These are phyloP conservation scores for Acrocalymma vagum DNA, from an alignment of 2,329 filamentous ascomycete species.

Conservation along the genomic window DNA sequence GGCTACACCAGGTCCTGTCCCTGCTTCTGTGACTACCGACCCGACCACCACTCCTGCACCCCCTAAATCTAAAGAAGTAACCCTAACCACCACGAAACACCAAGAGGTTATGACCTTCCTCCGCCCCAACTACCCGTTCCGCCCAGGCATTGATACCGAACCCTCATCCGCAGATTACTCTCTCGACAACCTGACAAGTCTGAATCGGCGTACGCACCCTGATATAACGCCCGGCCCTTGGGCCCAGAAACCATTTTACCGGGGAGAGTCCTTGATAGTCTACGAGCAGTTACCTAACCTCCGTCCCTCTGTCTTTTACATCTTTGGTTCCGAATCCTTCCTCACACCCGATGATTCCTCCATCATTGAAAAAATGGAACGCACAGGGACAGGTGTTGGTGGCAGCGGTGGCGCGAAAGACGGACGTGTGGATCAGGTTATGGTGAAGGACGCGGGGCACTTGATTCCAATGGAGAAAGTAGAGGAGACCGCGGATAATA, in stretches of 20 bases:
- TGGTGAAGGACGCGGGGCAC: constrained; percentile 75
- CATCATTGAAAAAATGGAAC: constrained; percentile 66
- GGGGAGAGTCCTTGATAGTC: constrained; percentile 68
- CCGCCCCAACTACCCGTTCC: constrained; percentile 64
- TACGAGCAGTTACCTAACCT: constrained; percentile 67
- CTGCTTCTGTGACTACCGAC: constrained; percentile 24
- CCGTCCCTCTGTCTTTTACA: constrained; percentile 72
- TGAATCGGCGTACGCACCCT: constrained; percentile 53
- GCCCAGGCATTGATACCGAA: constrained; percentile 54
- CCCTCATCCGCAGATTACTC: constrained; percentile 39
- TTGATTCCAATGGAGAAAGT: constrained; percentile 85
- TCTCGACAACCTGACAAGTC: constrained; percentile 29
- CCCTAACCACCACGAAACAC: constrained; percentile 82
- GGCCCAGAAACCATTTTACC: constrained; percentile 68
- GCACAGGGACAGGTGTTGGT: constrained; percentile 71
- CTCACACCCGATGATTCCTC: constrained; percentile 60
- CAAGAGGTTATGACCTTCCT: constrained; percentile 86
- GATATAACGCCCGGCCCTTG: constrained; percentile 47
- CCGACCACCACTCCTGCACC: constrained; percentile 28
- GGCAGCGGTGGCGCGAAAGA: constrained; percentile 72
- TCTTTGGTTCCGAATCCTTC: constrained; percentile 70
- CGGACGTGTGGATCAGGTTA: constrained; percentile 72
- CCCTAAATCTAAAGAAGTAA: constrained; percentile 61
- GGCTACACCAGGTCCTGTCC: constrained; percentile 20
- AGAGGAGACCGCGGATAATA: constrained; percentile 67